Conservation (phyloP, 1,284 basidiomycete genomes). For the Kwoniella shivajii region DNA sequence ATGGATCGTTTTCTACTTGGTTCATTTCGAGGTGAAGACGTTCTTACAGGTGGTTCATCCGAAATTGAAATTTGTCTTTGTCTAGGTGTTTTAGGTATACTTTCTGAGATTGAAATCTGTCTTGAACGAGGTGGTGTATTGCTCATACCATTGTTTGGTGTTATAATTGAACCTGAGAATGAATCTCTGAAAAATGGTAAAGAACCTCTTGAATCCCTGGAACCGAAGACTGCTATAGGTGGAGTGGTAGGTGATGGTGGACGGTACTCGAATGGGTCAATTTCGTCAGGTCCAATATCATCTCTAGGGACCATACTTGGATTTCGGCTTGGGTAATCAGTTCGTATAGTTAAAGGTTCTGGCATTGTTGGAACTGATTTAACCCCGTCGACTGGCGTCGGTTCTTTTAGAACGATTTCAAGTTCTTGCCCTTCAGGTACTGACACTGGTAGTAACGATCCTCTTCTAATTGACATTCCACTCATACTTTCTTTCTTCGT, state of each 20-base stretch:
- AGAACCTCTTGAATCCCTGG: constrained; percentile 4
- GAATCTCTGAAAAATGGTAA: constrained; percentile 5
- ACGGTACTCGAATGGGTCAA: constrained; percentile 8
- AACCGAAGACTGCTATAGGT: neutral
- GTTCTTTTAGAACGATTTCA: constrained; percentile 15
- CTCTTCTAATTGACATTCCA: neutral
- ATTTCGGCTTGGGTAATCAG: neutral
- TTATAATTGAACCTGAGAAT: neutral
- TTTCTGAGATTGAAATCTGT: constrained; percentile 6
- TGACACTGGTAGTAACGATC: constrained; percentile 2
- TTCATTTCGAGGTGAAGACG: neutral
- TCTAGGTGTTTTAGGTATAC: neutral
- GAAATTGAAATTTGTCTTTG: constrained; percentile 6
- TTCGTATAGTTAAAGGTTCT: constrained; percentile 1
- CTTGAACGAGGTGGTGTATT: constrained; percentile 1
- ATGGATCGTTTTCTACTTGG: constrained; percentile 1
- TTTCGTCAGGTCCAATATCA: constrained; percentile 10
- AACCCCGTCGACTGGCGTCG: constrained; percentile 10
- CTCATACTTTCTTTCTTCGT: neutral
- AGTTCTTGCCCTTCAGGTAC: constrained; percentile 12
- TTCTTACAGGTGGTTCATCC: constrained; percentile 8
- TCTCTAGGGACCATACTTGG: neutral
- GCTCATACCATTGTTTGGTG: neutral
- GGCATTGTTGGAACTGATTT: constrained; percentile 2
- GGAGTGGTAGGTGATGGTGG: constrained; percentile 5